phyloP scores from a whole-genome alignment of 2,329 filamentous ascomycete genomes.

The Didymella exigua region DNA sequence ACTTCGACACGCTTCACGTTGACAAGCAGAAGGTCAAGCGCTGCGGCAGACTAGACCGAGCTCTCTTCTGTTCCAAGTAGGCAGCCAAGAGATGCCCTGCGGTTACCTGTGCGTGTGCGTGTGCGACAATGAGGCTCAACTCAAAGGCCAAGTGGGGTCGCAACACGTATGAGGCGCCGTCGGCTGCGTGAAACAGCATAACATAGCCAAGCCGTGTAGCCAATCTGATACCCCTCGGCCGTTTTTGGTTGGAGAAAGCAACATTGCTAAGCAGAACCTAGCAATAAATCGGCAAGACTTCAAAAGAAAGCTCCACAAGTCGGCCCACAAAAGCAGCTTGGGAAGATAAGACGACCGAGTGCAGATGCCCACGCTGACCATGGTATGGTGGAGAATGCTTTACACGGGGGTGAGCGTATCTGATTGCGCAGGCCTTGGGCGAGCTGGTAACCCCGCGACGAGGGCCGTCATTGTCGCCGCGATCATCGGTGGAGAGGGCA shows the following conservation, averaged over 20 bases:
- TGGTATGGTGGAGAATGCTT: constrained; percentile 14
- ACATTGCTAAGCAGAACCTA: constrained; percentile 17
- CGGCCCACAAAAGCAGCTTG: constrained; percentile 7
- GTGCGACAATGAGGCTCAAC: constrained; percentile 18
- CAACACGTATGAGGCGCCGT: constrained; percentile 27
- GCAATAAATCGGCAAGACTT: constrained; percentile 13
- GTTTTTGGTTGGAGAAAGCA: constrained; percentile 16
- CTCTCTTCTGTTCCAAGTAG: constrained; percentile 21
- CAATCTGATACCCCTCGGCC: constrained; percentile 13
- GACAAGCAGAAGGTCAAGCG: constrained; percentile 17
- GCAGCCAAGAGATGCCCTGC: constrained; percentile 18
- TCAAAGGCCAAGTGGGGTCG: constrained; percentile 26
- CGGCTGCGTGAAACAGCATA: constrained; percentile 29
- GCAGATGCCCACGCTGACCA: constrained; percentile 9
- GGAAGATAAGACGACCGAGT: constrained; percentile 14
- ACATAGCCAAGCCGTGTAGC: constrained; percentile 25
- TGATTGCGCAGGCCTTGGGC: constrained; percentile 9
- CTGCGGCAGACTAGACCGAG: constrained; percentile 8
- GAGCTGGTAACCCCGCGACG: constrained; percentile 13
- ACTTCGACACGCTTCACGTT: constrained; percentile 16
- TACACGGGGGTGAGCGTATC: constrained; percentile 1
- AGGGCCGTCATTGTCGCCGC: constrained; percentile 5
- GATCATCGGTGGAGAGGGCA: constrained; percentile 8
- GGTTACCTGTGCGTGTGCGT: constrained; percentile 14
- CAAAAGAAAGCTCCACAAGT: constrained; percentile 9